Evolutionary conservation across 2,329 filamentous ascomycete species (phyloP), one percentile per base, ranked within the genome.

Genomic region (Bertia moriformis): DNA sequence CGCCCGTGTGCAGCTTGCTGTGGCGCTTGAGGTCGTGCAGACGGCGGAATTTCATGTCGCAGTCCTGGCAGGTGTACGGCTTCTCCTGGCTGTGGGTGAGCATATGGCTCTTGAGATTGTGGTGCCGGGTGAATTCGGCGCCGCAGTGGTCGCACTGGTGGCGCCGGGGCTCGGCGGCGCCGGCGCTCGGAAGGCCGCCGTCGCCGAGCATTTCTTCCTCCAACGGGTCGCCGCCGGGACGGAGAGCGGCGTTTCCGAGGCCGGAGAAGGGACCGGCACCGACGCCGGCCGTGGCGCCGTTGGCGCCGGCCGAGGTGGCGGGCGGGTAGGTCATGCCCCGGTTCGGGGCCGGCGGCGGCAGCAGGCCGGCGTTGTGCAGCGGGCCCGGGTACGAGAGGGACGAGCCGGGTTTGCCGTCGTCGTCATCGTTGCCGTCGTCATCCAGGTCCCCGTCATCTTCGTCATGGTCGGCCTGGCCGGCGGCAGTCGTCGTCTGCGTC

Each of bases 41-140:
- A 45, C 91, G 78, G 40, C 91, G 76, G 59, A 98, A 98, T 39
- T 89, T 78, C 58, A 91, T 84, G 49, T 89, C 75, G 56, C 91
- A 98, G n/a, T 84, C 86, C 44, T 85, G 78, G 55, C 91, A 98
- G 19, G 89, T 75, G 53, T 91, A 98, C 0, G 91, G 91, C 60
- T 98, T 98, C 59, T 98, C 91, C 66, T 98, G 89, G 51, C 88
- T 95, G 59, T 96, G 91, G 0, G 91, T 96, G 54, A 98, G 73
- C 42, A 98, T 71, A 62, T 98, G 91, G 49, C 87, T 95, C 62
- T 96, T 98, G 19, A 96, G 72, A 51, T 98, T 96, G 56, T 96
- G 91, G 55, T 96, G 91, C 36, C 91, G 77, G 19, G 91, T 98
- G 49, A 98, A 98, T 52, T 94, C 91, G 4, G 89, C 95, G 29